Evolutionary conservation across 2,329 filamentous ascomycete genomes (phyloP).

Genomic region (Nemania abortiva): DNA sequence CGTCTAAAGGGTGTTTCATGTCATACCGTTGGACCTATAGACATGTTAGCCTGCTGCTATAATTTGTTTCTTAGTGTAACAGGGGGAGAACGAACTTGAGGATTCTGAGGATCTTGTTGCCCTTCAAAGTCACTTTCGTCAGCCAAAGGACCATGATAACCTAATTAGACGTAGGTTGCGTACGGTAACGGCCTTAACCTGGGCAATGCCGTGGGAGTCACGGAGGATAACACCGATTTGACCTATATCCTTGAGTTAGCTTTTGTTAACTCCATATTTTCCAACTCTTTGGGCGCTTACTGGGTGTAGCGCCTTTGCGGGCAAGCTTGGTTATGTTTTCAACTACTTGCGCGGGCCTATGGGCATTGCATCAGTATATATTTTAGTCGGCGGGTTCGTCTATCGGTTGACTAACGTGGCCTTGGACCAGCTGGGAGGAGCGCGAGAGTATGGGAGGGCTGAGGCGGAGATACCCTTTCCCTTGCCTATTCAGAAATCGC

Average conservation of each 20-base stretch:
- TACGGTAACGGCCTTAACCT: conserved; percentile 91
- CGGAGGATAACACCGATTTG: conserved; percentile 87
- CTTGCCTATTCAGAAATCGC: conserved; percentile 28
- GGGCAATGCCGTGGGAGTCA: conserved; percentile 97
- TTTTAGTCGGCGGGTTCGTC: conserved; percentile 1
- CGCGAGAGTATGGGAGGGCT: conserved; percentile 96
- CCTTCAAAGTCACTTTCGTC: conserved; percentile 58
- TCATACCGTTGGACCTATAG: conserved; percentile 77
- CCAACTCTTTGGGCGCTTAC: conserved; percentile 30
- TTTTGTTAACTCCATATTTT: too few relatives aligned
- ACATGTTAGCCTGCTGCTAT: conserved; percentile 21
- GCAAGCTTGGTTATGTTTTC: conserved; percentile 99
- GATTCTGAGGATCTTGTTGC: conserved; percentile 99
- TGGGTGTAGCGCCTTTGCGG: conserved; percentile 89
- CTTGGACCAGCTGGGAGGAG: conserved; percentile 95
- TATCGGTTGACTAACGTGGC: conserved; percentile 68
- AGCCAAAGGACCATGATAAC: conserved; percentile 14
- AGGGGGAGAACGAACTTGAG: conserved; percentile 75
- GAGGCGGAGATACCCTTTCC: conserved; percentile 99
- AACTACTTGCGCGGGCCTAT: conserved; percentile 91
- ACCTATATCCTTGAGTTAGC: conserved; percentile 23
- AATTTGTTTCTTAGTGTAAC: not conserved
- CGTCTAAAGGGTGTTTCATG: conserved; percentile 53
- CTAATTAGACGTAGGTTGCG: not conserved
- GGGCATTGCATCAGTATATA: conserved; percentile 16